These are phyloP conservation scores for Amphichorda felina DNA, from an alignment of 2,329 filamentous ascomycete species.

Conservation along the genomic window DNA sequence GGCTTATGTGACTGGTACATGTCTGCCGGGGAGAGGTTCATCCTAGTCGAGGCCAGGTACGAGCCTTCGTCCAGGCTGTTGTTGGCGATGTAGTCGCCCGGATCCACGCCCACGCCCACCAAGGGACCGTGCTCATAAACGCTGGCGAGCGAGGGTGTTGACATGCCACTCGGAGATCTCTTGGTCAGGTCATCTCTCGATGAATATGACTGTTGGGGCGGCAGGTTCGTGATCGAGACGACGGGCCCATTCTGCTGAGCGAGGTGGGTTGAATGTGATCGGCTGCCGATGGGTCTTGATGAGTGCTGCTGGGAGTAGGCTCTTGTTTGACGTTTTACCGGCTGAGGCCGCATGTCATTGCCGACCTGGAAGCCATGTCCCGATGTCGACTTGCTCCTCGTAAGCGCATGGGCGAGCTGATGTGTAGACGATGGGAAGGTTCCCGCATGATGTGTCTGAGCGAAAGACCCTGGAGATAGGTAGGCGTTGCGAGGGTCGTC, in stretches of 20 bases:
- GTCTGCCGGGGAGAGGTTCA: constrained; percentile 11
- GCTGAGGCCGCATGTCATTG: constrained; percentile 2
- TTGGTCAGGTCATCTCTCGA: constrained; percentile 18
- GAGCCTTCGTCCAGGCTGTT: constrained; percentile 12
- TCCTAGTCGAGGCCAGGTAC: constrained; percentile 11
- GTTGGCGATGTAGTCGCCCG: constrained; percentile 23
- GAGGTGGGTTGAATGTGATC: not conserved
- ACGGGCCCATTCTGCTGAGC: constrained; percentile 20
- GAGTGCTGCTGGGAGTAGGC: constrained; percentile 14
- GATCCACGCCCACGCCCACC: constrained; percentile 23
- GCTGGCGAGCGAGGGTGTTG: constrained; percentile 17
- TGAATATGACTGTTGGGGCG: constrained; percentile 10
- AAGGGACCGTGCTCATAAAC: constrained; percentile 20
- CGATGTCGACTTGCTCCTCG: constrained; percentile 3
- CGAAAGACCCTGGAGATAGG: not conserved
- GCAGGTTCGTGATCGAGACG: constrained; percentile 10
- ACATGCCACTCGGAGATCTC: constrained; percentile 9
- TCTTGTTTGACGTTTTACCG: constrained; percentile 10
- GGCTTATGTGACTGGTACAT: constrained; percentile 3
- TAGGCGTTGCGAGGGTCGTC: not conserved
- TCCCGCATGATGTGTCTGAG: no score
- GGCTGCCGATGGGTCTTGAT: not conserved
- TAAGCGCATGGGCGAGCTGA: not conserved
- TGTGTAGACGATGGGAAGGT: not conserved
- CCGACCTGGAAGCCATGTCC: constrained; percentile 2